Evolutionary conservation across 768 basidiomycete genomes (phyloP).

Genomic region (Lentinula edodes): DNA sequence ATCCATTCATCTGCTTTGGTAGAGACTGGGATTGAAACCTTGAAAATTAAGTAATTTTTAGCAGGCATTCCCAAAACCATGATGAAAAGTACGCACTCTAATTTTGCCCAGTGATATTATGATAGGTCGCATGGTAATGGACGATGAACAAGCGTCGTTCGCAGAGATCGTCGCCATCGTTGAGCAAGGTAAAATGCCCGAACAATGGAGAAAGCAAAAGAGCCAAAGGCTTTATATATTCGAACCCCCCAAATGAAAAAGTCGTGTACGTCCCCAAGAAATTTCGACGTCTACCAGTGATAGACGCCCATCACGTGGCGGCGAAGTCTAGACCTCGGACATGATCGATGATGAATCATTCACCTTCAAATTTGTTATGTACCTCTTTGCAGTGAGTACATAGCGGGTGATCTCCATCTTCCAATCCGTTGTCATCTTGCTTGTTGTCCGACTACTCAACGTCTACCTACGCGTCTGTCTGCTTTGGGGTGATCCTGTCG

Average conservation of each 20-base stretch:
- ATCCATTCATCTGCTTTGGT: conserved; percentile 85
- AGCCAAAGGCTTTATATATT: background rate
- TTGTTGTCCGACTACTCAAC: too few species aligned
- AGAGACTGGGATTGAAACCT: conserved; percentile 87
- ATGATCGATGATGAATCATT: too few species aligned
- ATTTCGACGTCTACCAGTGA: background rate
- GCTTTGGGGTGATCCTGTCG: too few species aligned
- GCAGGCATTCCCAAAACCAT: background rate
- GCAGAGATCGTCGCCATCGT: conserved; percentile 11
- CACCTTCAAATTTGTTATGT: too few species aligned
- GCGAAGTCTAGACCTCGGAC: background rate
- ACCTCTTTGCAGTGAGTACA: too few species aligned
- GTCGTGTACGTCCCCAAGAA: background rate
- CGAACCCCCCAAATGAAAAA: background rate
- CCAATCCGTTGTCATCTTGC: too few species aligned
- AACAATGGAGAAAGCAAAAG: background rate
- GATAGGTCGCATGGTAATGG: conserved; percentile 45
- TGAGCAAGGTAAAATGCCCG: background rate
- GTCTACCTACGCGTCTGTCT: too few species aligned
- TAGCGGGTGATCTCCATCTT: too few species aligned
- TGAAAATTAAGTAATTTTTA: background rate
- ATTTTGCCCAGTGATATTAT: conserved; percentile 41
- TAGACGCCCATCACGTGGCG: background rate
- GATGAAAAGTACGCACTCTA: conserved; percentile 37
- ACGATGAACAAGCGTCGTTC: conserved; percentile 11